Conservation (phyloP, 2,329 filamentous ascomycete genomes). For the Ascomycota sp. region DNA sequence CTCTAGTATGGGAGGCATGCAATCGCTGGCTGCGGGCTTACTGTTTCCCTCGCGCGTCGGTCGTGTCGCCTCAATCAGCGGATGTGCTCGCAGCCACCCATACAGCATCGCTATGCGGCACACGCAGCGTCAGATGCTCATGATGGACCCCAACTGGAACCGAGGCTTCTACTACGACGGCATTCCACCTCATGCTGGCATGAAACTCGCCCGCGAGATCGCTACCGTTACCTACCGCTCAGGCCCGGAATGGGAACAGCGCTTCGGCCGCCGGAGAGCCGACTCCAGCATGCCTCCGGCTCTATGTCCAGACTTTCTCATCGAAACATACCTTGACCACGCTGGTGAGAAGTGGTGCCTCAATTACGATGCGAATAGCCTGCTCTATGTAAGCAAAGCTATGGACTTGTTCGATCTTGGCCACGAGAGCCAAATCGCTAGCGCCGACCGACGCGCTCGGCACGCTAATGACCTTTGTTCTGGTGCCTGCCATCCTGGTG, state of each 20-base stretch:
- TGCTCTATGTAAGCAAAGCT: constrained; percentile 91
- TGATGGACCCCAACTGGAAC: constrained; percentile 98
- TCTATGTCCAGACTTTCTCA: constrained; percentile 88
- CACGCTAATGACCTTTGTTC: constrained; percentile 35
- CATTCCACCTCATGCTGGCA: constrained; percentile 79
- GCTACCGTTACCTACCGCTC: constrained; percentile 93
- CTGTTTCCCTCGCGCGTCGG: constrained; percentile 65
- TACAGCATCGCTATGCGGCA: constrained; percentile 98
- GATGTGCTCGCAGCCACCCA: constrained; percentile 81
- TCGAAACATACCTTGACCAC: constrained; percentile 95
- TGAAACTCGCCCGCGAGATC: constrained; percentile 95
- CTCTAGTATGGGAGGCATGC: constrained; percentile 97
- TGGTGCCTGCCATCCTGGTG: constrained; percentile 23
- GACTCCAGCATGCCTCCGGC: constrained; percentile 73
- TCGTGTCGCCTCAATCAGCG: constrained; percentile 70
- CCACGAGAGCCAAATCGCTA: constrained; percentile 39
- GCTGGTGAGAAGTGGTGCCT: constrained; percentile 96
- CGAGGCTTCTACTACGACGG: constrained; percentile 79
- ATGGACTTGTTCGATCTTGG: constrained; percentile 97
- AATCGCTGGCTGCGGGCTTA: constrained; percentile 68
- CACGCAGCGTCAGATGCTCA: constrained; percentile 87
- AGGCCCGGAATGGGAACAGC: constrained; percentile 89
- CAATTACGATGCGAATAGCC: constrained; percentile 85
- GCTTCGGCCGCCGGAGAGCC: constrained; percentile 71
- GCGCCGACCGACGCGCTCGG: constrained; percentile 36